Percentiles rank a stretch among this genome's conserved stretches.
Conservation (phyloP, 2,329 filamentous ascomycete species). For the Nannizziopsis arthrosporioides region DNA sequence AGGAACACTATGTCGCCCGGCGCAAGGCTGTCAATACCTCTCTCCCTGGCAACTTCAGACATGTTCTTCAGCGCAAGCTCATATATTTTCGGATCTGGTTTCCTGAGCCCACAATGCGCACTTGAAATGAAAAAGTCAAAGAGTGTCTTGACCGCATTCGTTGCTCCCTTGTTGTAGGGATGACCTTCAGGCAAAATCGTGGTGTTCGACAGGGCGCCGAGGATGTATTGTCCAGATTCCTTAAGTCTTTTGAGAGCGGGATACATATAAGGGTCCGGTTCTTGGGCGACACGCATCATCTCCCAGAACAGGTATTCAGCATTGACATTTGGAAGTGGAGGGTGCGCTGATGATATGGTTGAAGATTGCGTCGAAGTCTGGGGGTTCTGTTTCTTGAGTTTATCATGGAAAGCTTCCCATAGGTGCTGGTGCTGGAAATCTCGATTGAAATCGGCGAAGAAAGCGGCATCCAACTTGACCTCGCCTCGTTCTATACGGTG, state of each 20-base stretch:
- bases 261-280: constrained; percentile 76
- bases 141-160: constrained; percentile 48
- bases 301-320: constrained; percentile 71
- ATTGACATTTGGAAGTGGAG: constrained; percentile 61
- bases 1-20: constrained; percentile 68
- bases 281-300: constrained; percentile 68
- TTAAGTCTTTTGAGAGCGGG: constrained; percentile 64
- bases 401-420: constrained; percentile 53
- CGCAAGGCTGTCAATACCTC: constrained; percentile 45
- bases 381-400: constrained; percentile 21
- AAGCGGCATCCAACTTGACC: constrained; percentile 59
- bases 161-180: constrained; percentile 24
- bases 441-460: constrained; percentile 62
- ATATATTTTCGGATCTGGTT: constrained; percentile 77
- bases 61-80: constrained; percentile 56
- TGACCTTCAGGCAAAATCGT: constrained; percentile 62
- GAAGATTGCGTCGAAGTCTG: constrained; percentile 4
- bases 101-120: constrained; percentile 75
- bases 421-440: constrained; percentile 57
- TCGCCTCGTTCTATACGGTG: constrained; percentile 77
- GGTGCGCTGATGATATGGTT: constrained; percentile 29
- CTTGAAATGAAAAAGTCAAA: constrained; percentile 86
- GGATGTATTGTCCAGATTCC: constrained; percentile 51
- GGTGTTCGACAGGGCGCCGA: constrained; percentile 84
- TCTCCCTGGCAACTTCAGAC: constrained; percentile 49